Percentiles rank a stretch among this genome's conserved stretches.
These are phyloP conservation scores for Neckera pumila DNA, from an alignment of 225 moss, liverwort and hornwort genomes.

Conservation along the genomic window DNA sequence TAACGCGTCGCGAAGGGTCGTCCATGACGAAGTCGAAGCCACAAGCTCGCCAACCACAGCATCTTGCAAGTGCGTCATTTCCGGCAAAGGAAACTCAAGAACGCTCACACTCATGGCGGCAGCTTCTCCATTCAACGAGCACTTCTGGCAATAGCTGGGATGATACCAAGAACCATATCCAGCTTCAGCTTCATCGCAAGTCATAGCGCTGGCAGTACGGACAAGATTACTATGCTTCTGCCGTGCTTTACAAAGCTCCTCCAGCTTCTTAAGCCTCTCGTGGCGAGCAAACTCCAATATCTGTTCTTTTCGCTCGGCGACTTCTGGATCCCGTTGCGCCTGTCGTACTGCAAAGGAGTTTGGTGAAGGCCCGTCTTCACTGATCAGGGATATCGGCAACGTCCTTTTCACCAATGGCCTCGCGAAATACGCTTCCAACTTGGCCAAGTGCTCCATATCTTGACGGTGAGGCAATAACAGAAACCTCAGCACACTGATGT, in stretches of 20 bases:
- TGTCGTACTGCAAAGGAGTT: not conserved
- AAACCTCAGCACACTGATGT: not conserved
- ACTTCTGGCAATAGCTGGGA: not conserved
- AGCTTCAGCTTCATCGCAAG: not conserved
- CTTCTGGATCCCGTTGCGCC: not conserved
- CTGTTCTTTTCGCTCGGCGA: not conserved
- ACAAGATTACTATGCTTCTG: not conserved
- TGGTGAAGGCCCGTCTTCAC: not conserved
- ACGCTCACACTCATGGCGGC: not conserved
- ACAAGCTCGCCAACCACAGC: slow-evolving; percentile 14
- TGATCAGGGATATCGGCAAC: slow-evolving; percentile 1
- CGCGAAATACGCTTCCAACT: not conserved
- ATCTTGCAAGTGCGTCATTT: not conserved
- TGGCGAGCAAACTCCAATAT: too few species aligned
- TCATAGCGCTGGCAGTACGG: not conserved
- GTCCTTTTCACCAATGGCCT: not conserved
- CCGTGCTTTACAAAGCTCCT: not conserved
- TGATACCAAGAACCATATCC: accelerated
- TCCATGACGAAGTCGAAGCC: not conserved
- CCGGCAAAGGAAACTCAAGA: slow-evolving; percentile 4
- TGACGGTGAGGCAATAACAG: not conserved
- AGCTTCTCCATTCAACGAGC: not conserved
- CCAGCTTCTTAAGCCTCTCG: not conserved
- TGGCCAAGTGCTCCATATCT: slow-evolving; percentile 8
- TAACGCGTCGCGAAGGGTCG: slow-evolving; percentile 5